Percentiles rank a stretch among this genome's conserved stretches.
Conservation (phyloP, 1,284 basidiomycete species). For the Malassezia psittaci region DNA sequence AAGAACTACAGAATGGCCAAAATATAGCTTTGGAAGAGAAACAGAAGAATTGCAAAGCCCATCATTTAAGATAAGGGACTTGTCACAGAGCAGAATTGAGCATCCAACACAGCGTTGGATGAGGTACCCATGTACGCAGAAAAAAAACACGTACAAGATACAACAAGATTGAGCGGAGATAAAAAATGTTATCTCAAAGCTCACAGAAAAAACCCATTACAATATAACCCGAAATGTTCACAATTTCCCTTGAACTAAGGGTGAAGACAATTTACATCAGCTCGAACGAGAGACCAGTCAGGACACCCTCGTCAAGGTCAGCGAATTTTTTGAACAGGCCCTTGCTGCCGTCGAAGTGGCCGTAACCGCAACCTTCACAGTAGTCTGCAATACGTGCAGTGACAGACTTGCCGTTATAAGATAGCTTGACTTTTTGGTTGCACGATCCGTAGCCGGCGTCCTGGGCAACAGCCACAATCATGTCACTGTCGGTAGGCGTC, state of each 20-base stretch:
- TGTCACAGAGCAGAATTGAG: not conserved
- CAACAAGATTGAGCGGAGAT: too few relatives aligned
- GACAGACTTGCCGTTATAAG: slow-evolving; percentile 36
- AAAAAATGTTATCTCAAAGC: too few relatives aligned
- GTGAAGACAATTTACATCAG: slow-evolving; percentile 15
- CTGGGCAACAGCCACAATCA: slow-evolving; percentile 32
- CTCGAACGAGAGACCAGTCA: slow-evolving; percentile 20
- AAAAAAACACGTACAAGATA: too few relatives aligned
- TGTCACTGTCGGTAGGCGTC: slow-evolving; percentile 26
- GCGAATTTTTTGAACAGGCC: slow-evolving; percentile 36
- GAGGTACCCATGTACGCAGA: too few relatives aligned
- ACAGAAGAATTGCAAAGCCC: slow-evolving; percentile 1
- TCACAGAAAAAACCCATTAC: not conserved
- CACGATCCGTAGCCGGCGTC: slow-evolving; percentile 31
- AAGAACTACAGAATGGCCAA: not conserved
- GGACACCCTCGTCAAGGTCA: slow-evolving; percentile 27
- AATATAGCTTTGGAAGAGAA: not conserved
- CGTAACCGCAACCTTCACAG: slow-evolving; percentile 29
- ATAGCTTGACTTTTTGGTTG: slow-evolving; percentile 33
- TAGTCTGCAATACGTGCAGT: slow-evolving; percentile 31
- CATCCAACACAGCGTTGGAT: not conserved
- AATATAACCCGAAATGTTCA: too few relatives aligned
- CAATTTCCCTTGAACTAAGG: too few relatives aligned
- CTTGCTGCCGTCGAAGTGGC: slow-evolving; percentile 31
- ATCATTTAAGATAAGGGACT: not conserved